Base-by-base conservation (phyloP, 1,284 basidiomycete species). In the Rhodotorula mucilaginosa region DNA sequence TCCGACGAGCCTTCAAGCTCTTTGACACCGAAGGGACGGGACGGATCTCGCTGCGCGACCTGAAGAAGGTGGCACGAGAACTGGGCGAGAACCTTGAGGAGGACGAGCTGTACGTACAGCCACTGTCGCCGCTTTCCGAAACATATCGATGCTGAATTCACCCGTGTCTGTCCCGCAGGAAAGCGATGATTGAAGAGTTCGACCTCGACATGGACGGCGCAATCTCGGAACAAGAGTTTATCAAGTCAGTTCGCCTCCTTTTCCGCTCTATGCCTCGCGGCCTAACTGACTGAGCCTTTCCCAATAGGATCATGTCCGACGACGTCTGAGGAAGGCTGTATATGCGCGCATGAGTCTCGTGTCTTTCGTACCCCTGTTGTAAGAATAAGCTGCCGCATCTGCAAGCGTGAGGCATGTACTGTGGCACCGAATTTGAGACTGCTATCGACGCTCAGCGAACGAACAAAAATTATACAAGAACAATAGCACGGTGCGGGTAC, bases 151-250 rank as follows among this genome's bases (percentile, higher is more conserved):
- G n/a, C 59, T 61, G 47, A 49, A 46, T 8, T 23, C 5, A 58
- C 59, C 58, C 23, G 23, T 23, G 23, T 52, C 0, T 5, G 46
- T 26, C 57, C 26, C 8, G 31, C 79, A 98, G 95, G 76, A 93
- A 97, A 88, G 97, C 96, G 29, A 99, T 99, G 96, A 99, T 99
- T 79, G 97, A 99, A 79, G 97, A 99, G 83, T 99, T 99, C 80
- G 96, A 99, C 82, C 87, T 99, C 51, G 96, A 99, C 83, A 91
- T 96, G 81, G 96, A 99, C 79, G 94, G 95, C 31, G 95, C 96
- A 83, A 99, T 99, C 81, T 94, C 89, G 81, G 91, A 94, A 80
- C 88, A 91, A 80, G 93, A 96, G 84, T 95, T 96, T 82, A 88
- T 93, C 58, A 71, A 67, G 75, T 71, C 15, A 13, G 70, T 64